A percentile compares a stretch with the other conserved stretches of the same genome.
Conservation (phyloP, 2,329 filamentous ascomycete species). For the Alternaria viburni region DNA sequence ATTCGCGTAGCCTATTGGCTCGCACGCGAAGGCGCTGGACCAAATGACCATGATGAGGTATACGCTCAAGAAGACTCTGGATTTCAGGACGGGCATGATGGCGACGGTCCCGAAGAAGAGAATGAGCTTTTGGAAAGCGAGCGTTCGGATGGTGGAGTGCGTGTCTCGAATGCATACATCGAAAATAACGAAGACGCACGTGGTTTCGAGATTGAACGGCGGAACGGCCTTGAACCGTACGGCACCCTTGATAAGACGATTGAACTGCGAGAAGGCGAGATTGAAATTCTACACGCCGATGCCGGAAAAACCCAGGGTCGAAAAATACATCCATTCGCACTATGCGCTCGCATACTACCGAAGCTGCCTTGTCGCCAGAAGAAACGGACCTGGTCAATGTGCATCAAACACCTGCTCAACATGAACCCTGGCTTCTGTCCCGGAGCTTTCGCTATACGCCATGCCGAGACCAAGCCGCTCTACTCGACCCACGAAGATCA, state of each 20-base stretch:
- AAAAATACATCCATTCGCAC: background rate
- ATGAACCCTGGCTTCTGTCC: background rate
- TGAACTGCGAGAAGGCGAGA: background rate
- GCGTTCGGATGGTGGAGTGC: background rate
- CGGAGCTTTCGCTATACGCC: background rate
- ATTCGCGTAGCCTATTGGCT: background rate
- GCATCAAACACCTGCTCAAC: background rate
- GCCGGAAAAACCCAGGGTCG: background rate
- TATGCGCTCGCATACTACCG: background rate
- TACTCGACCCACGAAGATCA: accelerated
- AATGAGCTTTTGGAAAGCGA: background rate
- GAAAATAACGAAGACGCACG: background rate
- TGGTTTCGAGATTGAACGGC: background rate
- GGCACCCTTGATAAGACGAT: background rate
- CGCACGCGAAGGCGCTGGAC: background rate
- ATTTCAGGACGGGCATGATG: background rate
- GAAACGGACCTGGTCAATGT: background rate
- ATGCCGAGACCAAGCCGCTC: accelerated
- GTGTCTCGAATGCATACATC: background rate
- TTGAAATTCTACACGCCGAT: background rate
- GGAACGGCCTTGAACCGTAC: background rate
- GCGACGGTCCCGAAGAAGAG: background rate
- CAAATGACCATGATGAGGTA: background rate
- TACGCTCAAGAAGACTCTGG: background rate
- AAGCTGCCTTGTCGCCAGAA: background rate